Percentiles rank a stretch among this genome's conserved stretches.
Evolutionary conservation across 139 green algal genomes (phyloP).

Genomic region (Tetraselmis chui): DNA sequence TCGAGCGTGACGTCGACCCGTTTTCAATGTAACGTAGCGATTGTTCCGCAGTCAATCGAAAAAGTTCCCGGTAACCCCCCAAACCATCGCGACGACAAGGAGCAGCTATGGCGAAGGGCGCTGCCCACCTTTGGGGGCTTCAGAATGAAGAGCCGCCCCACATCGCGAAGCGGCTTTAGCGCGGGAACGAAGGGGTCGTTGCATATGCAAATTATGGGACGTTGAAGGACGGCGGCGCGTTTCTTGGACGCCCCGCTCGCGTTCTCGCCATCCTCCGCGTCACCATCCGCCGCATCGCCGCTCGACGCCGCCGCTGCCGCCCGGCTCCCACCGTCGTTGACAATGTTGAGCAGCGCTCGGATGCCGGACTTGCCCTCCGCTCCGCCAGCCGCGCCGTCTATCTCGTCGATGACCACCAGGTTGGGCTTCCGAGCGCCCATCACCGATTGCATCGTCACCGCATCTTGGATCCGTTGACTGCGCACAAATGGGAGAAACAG

Average conservation of each 20-base stretch:
- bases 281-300: neutral
- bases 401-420: slow-evolving; percentile 92
- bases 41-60: too few species aligned
- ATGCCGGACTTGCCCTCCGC: slow-evolving; percentile 69
- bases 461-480: slow-evolving; percentile 27
- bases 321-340: slow-evolving; percentile 31
- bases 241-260: slow-evolving; percentile 15
- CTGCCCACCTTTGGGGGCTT: slow-evolving; percentile 7
- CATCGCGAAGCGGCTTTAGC: slow-evolving; percentile 74
- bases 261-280: slow-evolving; percentile 4
- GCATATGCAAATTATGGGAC: slow-evolving; percentile 93
- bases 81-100: too few species aligned
- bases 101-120: too few species aligned
- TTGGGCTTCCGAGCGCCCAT: slow-evolving; percentile 63
- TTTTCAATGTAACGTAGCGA: too few species aligned
- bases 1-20: too few species aligned
- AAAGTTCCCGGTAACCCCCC: too few species aligned
- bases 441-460: slow-evolving; percentile 39
- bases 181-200: slow-evolving; percentile 92
- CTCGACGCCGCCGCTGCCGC: neutral
- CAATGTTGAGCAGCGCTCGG: slow-evolving; percentile 69
- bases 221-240: slow-evolving; percentile 28
- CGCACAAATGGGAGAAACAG: too few species aligned
- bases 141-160: slow-evolving; percentile 72
- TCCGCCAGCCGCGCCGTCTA: slow-evolving; percentile 80